phyloP scores from a whole-genome alignment of 2,329 filamentous ascomycete genomes.

The Penicillium sp. region DNA sequence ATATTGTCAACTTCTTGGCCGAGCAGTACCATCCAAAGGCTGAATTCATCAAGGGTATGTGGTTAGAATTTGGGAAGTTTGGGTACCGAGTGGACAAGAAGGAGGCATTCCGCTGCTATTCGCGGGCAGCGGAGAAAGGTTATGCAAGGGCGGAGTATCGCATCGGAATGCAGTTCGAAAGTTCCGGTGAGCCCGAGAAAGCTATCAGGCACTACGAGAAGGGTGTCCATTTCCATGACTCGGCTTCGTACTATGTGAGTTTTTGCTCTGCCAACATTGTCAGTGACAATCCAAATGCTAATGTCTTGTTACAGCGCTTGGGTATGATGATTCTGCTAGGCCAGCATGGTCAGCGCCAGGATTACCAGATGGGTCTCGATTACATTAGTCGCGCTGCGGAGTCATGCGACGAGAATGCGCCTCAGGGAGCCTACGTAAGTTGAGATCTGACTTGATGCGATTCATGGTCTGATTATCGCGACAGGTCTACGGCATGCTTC shows the following conservation, averaged over 20 bases:
- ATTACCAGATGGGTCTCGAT: slow-evolving; percentile 77
- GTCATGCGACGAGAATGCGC: slow-evolving; percentile 91
- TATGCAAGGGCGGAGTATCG: slow-evolving; percentile 91
- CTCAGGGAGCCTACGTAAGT: slow-evolving; percentile 83
- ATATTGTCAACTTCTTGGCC: slow-evolving; percentile 87
- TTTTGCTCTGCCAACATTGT: no score
- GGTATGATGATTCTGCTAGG: slow-evolving; percentile 98
- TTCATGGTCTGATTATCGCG: slow-evolving; percentile 14
- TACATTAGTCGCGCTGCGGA: slow-evolving; percentile 83
- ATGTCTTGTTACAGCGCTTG: slow-evolving; percentile 65
- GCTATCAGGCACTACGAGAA: slow-evolving; percentile 88
- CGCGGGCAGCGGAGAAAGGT: slow-evolving; percentile 80
- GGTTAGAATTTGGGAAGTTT: slow-evolving; percentile 98
- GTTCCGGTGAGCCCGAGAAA: slow-evolving; percentile 88
- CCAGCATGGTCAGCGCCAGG: slow-evolving; percentile 87
- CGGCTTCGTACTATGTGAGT: slow-evolving; percentile 74
- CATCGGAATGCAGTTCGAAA: slow-evolving; percentile 98
- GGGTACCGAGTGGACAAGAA: slow-evolving; percentile 89
- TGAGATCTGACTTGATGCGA: background rate
- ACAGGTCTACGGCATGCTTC: slow-evolving; percentile 86
- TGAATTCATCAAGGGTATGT: slow-evolving; percentile 92
- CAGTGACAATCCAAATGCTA: slow-evolving; percentile 4
- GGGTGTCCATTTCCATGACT: slow-evolving; percentile 80
- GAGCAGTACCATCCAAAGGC: slow-evolving; percentile 93
- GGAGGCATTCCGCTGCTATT: slow-evolving; percentile 88